Conservation (phyloP, 345 rosid species). For the Nasturtium officinale region DNA sequence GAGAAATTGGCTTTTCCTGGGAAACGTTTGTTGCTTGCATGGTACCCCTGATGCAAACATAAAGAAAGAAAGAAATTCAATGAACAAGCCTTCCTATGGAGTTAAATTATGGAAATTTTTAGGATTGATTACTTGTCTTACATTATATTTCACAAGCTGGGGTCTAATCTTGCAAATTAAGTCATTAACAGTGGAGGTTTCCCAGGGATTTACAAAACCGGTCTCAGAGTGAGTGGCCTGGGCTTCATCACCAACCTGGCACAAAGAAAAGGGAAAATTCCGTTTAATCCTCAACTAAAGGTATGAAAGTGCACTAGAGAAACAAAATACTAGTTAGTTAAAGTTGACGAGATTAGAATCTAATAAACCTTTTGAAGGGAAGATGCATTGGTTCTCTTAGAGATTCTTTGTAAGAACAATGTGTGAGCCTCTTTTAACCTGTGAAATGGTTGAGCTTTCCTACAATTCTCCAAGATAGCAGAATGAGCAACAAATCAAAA, state of each 20-base stretch:
- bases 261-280: constrained; percentile 2
- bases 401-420: constrained; percentile 67
- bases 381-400: constrained; percentile 53
- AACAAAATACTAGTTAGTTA: not conserved
- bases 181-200: constrained; percentile 50
- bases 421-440: constrained; percentile 64
- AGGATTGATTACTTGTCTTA: constrained; percentile 35
- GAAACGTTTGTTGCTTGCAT: constrained; percentile 60
- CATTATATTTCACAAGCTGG: constrained; percentile 61
- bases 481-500: not conserved
- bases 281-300: not conserved
- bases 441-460: constrained; percentile 71
- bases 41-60: constrained; percentile 69
- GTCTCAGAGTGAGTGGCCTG: constrained; percentile 28
- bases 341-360: not conserved
- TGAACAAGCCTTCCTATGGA: not conserved
- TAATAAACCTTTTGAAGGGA: constrained; percentile 55
- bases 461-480: constrained; percentile 42
- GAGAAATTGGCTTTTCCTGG: constrained; percentile 67
- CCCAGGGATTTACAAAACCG: constrained; percentile 72
- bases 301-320: not conserved
- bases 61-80: constrained; percentile 34
- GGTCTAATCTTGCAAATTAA: constrained; percentile 58
- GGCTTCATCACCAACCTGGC: constrained; percentile 51
- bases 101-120: constrained; percentile 22